Percentiles rank a stretch among this genome's conserved stretches.
Evolutionary conservation across 163 green algal genomes (phyloP).

Genomic region (Coccomyxa subellipsoidea): DNA sequence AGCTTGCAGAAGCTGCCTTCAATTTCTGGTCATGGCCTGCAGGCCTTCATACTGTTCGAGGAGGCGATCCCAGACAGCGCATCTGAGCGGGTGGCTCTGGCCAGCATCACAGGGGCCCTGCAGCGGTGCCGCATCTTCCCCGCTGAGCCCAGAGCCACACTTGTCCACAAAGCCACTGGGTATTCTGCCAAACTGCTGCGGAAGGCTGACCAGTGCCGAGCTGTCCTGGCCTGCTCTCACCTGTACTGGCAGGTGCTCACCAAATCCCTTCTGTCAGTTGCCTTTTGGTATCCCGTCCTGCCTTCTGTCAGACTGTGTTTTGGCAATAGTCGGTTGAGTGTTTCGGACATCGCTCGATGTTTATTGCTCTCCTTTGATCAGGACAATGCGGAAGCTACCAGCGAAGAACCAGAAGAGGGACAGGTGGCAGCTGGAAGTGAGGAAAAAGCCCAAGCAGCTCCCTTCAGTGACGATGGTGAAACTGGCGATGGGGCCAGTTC

Average conservation of each 20-base stretch:
- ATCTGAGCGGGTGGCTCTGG: slow-evolving; percentile 73
- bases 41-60: slow-evolving; percentile 92
- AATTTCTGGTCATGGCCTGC: background rate
- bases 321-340: too few relatives aligned
- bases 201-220: slow-evolving; percentile 85
- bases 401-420: background rate
- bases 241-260: slow-evolving; percentile 81
- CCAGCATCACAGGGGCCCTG: slow-evolving; percentile 82
- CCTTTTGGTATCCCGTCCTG: too few relatives aligned
- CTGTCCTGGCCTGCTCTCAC: slow-evolving; percentile 72
- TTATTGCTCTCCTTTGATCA: too few relatives aligned
- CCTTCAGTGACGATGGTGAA: background rate
- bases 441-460: background rate
- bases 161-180: slow-evolving; percentile 77
- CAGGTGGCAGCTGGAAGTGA: background rate
- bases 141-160: slow-evolving; percentile 68
- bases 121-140: slow-evolving; percentile 69
- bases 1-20: too few relatives aligned
- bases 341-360: too few relatives aligned
- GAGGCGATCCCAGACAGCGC: slow-evolving; percentile 78
- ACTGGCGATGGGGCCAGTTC: background rate
- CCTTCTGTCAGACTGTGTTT: too few relatives aligned
- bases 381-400: background rate
- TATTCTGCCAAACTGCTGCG: slow-evolving; percentile 84
- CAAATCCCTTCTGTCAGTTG: background rate